Base-by-base conservation (phyloP, 2,329 filamentous ascomycete genomes). In the Pseudogymnoascus sp. region DNA sequence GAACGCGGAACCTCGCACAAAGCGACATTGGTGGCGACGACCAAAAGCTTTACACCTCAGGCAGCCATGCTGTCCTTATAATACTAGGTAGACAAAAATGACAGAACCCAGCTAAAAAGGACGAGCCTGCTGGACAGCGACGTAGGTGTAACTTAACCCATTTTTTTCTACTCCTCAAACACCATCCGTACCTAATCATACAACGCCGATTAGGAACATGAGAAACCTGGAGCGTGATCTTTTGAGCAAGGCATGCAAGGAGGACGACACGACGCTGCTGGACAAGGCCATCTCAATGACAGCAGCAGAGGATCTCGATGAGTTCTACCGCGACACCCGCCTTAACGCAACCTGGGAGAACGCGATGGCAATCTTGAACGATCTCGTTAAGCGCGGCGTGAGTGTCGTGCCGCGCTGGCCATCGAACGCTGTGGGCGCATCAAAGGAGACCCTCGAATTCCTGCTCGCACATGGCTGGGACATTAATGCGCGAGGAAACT, bases 381-480 rank as follows among this genome's bases (percentile, higher is more conserved):
- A 63, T 41, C n/a, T 63, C 15, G n/a, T 63, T 17, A 33, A 63
- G 15, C 62, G 60, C 5, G 62, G 62, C 36, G 62, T 41, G 12
- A 41, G 61, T 3, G 42, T 63, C 59, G 27, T 10, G 42, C 21
- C 15, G 25, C 41, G 8, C 9, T 41, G 9, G 35, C 39, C 13
- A 58, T 39, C 33, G 27, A 8, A 31, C 13, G 29, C 6, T 21
- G 39, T 10, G 33, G 38, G 35, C 29, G 48, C 21, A 51, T 58
- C 59, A n/a, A 36, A 41, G 33, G 59, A 61, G 59, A 38, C 59
- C 13, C 62, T 63, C 48, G 62, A 61, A 42, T 58, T 63, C 42
- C 41, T 63, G 12, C 15, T 63, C 38, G 41, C 59, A 12, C 39
- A 63, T 31, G 62, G 62, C 21, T 63, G 62, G 62, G 62, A 63